A percentile compares a stretch with the other conserved stretches of the same genome.
phyloP scores from a whole-genome alignment of 768 basidiomycete genomes.

The Termitomyces eurrhizus region DNA sequence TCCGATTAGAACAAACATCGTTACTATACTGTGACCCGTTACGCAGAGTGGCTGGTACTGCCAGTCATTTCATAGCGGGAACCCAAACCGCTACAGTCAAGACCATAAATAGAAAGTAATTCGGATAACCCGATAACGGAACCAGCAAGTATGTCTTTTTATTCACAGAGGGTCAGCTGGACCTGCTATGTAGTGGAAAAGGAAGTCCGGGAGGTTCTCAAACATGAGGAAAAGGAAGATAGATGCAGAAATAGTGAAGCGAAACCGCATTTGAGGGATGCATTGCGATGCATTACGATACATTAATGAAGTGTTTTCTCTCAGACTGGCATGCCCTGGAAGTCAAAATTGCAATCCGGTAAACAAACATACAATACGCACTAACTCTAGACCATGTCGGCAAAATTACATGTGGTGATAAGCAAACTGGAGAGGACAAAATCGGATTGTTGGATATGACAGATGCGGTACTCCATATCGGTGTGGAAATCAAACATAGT shows the following conservation, averaged over 20 bases:
- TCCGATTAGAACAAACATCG: no score
- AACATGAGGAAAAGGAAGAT: not conserved
- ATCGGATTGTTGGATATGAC: no score
- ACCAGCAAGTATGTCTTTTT: not conserved
- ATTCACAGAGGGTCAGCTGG: not conserved
- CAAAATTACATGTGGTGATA: no score
- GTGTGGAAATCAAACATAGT: no score
- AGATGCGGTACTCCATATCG: no score
- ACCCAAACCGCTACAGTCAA: no score
- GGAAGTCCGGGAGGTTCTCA: not conserved
- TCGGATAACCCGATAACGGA: not conserved
- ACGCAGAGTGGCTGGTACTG: no score
- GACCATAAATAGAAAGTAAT: not conserved
- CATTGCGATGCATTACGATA: not conserved
- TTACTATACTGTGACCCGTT: no score
- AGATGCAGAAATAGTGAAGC: not conserved
- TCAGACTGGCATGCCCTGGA: not conserved
- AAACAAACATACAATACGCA: not conserved
- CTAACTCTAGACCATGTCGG: not conserved
- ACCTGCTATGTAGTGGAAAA: no score
- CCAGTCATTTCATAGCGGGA: no score
- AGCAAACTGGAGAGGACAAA: no score
- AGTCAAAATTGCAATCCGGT: not conserved
- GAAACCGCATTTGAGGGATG: not conserved
- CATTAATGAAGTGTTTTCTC: not conserved